A percentile compares a stretch with the other conserved stretches of the same genome.
Conservation (phyloP, 306 rosid species). For the Hippophae gyantsensis region DNA sequence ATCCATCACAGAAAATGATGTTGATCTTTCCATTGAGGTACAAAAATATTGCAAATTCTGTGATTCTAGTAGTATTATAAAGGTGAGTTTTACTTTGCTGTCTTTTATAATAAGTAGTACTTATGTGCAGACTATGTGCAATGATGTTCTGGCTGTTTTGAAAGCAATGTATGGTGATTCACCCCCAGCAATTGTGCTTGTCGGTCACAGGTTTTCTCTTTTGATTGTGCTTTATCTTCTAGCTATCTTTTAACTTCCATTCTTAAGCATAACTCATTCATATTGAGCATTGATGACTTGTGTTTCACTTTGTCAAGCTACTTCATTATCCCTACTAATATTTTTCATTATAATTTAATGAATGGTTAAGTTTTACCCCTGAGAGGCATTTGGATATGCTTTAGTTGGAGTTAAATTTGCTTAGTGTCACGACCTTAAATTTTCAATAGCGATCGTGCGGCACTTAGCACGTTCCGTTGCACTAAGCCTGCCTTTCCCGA, state of each 20-base stretch:
- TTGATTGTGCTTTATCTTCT: conserved; percentile 5
- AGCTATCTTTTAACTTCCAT: conserved; percentile 3
- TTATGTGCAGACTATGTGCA: conserved; percentile 78
- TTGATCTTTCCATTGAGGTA: conserved; percentile 83
- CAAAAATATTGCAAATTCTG: conserved; percentile 2
- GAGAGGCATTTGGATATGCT: not conserved
- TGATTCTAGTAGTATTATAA: not conserved
- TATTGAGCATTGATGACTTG: too few species aligned
- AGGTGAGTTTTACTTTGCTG: conserved; percentile 10
- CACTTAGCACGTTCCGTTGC: too few species aligned
- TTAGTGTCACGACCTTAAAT: too few species aligned
- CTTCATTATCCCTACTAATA: too few species aligned
- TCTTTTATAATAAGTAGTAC: not conserved
- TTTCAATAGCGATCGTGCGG: too few species aligned
- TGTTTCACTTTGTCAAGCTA: too few species aligned
- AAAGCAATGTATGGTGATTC: conserved; percentile 67
- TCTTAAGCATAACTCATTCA: too few species aligned
- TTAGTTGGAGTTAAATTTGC: not conserved
- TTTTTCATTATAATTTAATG: too few species aligned
- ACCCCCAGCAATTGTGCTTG: conserved; percentile 75
- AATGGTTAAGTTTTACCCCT: not conserved
- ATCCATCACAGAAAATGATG: conserved; percentile 62
- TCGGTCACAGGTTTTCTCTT: conserved; percentile 71
- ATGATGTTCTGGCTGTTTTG: conserved; percentile 74
- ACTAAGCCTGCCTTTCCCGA: too few species aligned